A percentile compares a stretch with the other conserved stretches of the same genome.
Evolutionary conservation across 2,329 filamentous ascomycete genomes (phyloP).

Genomic region (Zymoseptoria pseudotritici): DNA sequence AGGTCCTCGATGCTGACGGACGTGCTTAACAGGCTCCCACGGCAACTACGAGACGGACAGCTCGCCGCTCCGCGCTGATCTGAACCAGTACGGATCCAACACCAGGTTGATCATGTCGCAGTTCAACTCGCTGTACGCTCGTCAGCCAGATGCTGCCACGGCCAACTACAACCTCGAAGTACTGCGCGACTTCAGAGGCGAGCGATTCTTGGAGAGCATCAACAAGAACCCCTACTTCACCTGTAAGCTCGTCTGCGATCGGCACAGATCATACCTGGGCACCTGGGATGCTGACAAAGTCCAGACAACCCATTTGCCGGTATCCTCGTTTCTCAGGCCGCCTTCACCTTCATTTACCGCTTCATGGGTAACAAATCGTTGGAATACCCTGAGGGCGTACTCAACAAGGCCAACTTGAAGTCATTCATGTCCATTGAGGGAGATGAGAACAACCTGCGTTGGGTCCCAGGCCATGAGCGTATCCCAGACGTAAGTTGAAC

Average conservation of each 20-base stretch:
- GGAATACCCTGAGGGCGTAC: constrained; percentile 31
- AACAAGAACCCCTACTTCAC: constrained; percentile 25
- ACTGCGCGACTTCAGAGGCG: constrained; percentile 21
- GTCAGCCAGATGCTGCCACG: constrained; percentile 17
- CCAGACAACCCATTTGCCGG: constrained; percentile 21
- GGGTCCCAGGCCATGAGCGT: constrained; percentile 32
- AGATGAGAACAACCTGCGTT: constrained; percentile 23
- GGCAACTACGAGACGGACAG: constrained; percentile 24
- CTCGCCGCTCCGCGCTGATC: constrained; percentile 26
- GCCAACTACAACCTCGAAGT: constrained; percentile 29
- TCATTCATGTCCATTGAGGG: constrained; percentile 34
- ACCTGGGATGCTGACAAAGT: background rate
- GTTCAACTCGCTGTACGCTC: constrained; percentile 22
- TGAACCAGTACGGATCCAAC: constrained; percentile 25
- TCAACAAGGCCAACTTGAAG: constrained; percentile 33
- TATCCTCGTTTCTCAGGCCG: constrained; percentile 25
- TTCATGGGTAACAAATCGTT: constrained; percentile 36
- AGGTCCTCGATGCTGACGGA: background rate
- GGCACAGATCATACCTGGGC: background rate
- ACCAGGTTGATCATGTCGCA: constrained; percentile 14
- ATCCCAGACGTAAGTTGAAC: constrained; percentile 33
- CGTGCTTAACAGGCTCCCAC: background rate
- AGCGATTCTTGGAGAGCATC: constrained; percentile 26
- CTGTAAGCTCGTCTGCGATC: constrained; percentile 6
- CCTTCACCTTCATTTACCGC: constrained; percentile 30